These are phyloP conservation scores for Brassica balearica DNA, from an alignment of 441 rosid species.

Conservation along the genomic window DNA sequence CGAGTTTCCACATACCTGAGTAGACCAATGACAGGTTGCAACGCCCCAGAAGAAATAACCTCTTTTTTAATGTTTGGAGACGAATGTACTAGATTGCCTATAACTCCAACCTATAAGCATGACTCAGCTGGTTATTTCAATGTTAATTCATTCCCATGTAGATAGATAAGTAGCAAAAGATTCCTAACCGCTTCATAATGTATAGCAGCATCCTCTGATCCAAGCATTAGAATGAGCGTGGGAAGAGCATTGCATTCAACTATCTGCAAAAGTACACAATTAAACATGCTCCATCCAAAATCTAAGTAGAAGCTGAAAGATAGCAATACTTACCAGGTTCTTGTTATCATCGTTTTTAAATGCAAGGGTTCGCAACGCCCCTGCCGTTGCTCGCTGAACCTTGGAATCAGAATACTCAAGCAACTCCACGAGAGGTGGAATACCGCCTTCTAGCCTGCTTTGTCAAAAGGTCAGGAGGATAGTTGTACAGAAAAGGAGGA, in stretches of 20 bases:
- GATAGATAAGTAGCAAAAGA: no score
- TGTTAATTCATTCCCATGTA: no score
- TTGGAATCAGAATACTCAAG: slow-evolving; percentile 85
- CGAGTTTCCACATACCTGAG: slow-evolving; percentile 61
- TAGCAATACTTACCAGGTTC: slow-evolving; percentile 36
- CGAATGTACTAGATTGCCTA: slow-evolving; percentile 96
- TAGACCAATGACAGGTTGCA: slow-evolving; percentile 94
- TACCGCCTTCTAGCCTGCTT: slow-evolving; percentile 88
- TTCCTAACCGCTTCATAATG: slow-evolving; percentile 97
- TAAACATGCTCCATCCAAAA: slow-evolving; percentile 16
- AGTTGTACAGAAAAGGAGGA: slow-evolving; percentile 19
- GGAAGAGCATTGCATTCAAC: slow-evolving; percentile 96
- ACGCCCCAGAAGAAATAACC: slow-evolving; percentile 94
- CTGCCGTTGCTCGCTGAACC: slow-evolving; percentile 99
- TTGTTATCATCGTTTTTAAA: slow-evolving; percentile 92
- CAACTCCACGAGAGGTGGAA: slow-evolving; percentile 95
- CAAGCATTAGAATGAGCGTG: slow-evolving; percentile 88
- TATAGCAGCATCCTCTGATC: slow-evolving; percentile 97
- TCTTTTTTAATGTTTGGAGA: slow-evolving; percentile 94
- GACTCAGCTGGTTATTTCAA: no score
- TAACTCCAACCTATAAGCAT: slow-evolving; percentile 82
- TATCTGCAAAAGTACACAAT: slow-evolving; percentile 59
- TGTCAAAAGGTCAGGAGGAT: slow-evolving; percentile 33
- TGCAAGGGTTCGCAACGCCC: slow-evolving; percentile 93
- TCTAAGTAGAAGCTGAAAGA: slow-evolving; percentile 24